Evolutionary conservation across 2,329 filamentous ascomycete species (phyloP).

Genomic region (Plectosphaerella cucumerina): DNA sequence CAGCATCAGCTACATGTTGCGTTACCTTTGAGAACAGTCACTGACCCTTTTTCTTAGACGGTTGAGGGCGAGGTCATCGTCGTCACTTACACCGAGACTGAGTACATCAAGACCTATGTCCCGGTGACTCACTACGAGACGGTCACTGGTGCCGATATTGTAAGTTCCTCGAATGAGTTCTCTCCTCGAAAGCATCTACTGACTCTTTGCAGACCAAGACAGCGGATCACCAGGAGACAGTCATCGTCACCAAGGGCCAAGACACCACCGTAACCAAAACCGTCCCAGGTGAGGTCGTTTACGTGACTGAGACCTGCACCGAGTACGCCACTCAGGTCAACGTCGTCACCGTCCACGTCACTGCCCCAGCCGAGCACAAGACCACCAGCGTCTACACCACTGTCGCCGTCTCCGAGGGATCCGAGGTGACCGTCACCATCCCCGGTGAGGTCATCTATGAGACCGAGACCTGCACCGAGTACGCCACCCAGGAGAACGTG

Average conservation of each 20-base stretch:
- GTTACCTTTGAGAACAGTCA: too few relatives aligned
- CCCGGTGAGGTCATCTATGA: conserved; percentile 25
- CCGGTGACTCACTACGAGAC: conserved; percentile 29
- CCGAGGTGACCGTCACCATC: conserved; percentile 33
- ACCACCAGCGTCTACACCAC: conserved; percentile 37
- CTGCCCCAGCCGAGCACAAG: conserved; percentile 28
- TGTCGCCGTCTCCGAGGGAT: conserved; percentile 23
- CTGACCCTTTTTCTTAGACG: conserved; percentile 15
- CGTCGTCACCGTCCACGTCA: conserved; percentile 23
- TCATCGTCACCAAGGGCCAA: conserved; percentile 39
- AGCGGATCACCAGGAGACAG: conserved; percentile 31
- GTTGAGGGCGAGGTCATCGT: conserved; percentile 34
- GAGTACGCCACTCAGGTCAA: conserved; percentile 3
- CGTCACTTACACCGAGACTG: conserved; percentile 27
- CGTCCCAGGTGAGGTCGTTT: conserved; percentile 32
- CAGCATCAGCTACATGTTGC: too few relatives aligned
- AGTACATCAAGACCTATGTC: conserved; percentile 23
- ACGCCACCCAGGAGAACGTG: conserved; percentile 26
- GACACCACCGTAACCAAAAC: conserved; percentile 41
- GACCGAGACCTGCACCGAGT: conserved; percentile 37
- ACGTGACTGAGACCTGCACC: conserved; percentile 28
- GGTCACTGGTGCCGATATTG: conserved; percentile 25
- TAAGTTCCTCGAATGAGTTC: conserved; percentile 24
- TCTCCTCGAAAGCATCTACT: conserved; percentile 26
- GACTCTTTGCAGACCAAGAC: conserved; percentile 33